Percentiles rank a stretch among this genome's conserved stretches.
phyloP scores from a whole-genome alignment of 345 rosid genomes.

The Eucalyptus camaldulensis region DNA sequence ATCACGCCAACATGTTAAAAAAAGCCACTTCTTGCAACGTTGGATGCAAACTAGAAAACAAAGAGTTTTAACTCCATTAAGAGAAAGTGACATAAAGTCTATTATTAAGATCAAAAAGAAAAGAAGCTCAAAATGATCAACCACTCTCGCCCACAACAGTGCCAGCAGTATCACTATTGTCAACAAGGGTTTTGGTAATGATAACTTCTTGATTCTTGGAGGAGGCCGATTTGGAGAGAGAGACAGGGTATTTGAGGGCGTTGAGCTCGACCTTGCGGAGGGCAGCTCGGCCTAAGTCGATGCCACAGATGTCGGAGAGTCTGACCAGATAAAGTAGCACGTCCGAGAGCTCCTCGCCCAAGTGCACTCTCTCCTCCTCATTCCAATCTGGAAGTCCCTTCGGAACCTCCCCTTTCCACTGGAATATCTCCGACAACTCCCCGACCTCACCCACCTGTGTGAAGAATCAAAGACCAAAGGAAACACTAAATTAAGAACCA shows the following conservation, averaged over 20 bases:
- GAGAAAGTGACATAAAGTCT: not conserved
- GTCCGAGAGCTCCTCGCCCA: conserved; percentile 90
- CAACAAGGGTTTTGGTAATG: not conserved
- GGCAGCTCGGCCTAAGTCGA: conserved; percentile 78
- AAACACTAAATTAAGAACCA: not conserved
- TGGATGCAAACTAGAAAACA: not conserved
- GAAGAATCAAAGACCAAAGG: not conserved
- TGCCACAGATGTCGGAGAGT: conserved; percentile 76
- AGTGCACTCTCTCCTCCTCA: conserved; percentile 75
- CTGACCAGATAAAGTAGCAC: conserved; percentile 81
- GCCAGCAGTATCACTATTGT: not conserved
- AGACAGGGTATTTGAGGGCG: conserved; percentile 73
- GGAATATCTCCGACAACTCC: conserved; percentile 88
- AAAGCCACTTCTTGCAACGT: not conserved
- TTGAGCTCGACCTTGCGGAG: conserved; percentile 63
- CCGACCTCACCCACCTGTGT: conserved; percentile 90
- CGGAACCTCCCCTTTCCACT: conserved; percentile 95
- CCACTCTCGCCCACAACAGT: not conserved
- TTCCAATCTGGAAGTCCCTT: conserved; percentile 76
- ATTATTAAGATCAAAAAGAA: not conserved
- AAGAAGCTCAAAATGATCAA: not conserved
- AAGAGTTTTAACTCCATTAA: not conserved
- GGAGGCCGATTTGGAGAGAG: conserved; percentile 1
- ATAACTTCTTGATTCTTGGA: not conserved
- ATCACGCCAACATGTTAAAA: not conserved